These are phyloP conservation scores for Eimeria acervulina DNA, from an alignment of 169 alveolate genomes.

Conservation along the genomic window DNA sequence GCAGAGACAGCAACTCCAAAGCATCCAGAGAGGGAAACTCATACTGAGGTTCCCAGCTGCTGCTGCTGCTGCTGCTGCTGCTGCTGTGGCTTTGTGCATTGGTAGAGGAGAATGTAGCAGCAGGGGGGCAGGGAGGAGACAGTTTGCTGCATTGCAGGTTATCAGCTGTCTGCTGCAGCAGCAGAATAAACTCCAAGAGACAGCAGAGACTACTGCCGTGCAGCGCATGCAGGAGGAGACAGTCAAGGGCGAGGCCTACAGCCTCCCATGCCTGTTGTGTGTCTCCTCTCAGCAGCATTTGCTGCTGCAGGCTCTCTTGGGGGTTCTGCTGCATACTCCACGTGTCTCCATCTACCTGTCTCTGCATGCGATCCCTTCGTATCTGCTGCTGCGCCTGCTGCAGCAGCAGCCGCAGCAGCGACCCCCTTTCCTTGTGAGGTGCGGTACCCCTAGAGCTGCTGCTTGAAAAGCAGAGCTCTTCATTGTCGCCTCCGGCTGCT, in stretches of 20 bases:
- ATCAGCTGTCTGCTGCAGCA: neutral
- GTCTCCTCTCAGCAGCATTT: neutral
- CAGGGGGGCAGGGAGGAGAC: neutral
- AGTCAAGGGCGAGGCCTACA: neutral
- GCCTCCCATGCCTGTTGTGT: slow-evolving; percentile 3
- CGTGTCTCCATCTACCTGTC: neutral
- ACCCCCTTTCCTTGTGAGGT: neutral
- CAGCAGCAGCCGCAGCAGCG: slow-evolving; percentile 12
- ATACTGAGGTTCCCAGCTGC: neutral
- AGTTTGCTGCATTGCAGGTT: neutral
- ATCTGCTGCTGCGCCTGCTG: too few relatives aligned
- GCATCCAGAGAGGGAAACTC: slow-evolving; percentile 42
- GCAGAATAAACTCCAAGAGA: neutral
- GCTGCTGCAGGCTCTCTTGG: neutral
- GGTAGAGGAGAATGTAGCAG: neutral
- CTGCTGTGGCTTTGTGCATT: neutral
- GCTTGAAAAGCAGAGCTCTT: neutral
- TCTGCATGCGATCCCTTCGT: neutral
- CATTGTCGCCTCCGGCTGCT: neutral
- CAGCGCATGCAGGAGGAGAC: neutral
- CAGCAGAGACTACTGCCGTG: slow-evolving; percentile 26
- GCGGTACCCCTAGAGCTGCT: neutral
- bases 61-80: slow-evolving; percentile 30
- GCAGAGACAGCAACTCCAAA: slow-evolving; percentile 33
- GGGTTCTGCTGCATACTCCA: neutral